Evolutionary conservation across 305 asterid species (phyloP).

Genomic region (Ajuga reptans): DNA sequence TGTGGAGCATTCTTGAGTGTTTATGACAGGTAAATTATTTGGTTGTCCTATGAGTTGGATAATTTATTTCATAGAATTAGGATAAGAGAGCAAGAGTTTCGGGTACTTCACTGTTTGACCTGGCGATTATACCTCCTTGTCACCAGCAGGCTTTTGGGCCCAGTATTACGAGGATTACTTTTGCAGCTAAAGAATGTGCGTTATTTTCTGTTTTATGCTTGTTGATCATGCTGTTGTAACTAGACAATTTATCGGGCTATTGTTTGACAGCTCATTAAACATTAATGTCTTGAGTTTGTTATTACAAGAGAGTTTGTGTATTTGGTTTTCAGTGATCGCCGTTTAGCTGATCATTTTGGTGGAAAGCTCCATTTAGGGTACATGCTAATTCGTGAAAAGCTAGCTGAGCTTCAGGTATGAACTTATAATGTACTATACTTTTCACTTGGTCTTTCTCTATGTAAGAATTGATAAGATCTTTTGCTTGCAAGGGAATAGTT

Average conservation of each 20-base stretch:
- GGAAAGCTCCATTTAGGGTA: constrained; percentile 89
- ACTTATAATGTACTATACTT: neutral
- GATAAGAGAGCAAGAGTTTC: constrained; percentile 36
- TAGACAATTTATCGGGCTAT: constrained; percentile 31
- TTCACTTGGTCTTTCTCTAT: neutral
- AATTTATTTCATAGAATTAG: constrained; percentile 27
- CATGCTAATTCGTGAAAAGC: constrained; percentile 83
- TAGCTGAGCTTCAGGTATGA: constrained; percentile 76
- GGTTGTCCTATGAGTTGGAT: constrained; percentile 3
- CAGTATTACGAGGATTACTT: constrained; percentile 95
- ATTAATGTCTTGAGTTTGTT: constrained; percentile 16
- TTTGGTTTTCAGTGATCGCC: constrained; percentile 68
- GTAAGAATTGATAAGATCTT: neutral
- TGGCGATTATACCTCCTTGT: constrained; percentile 81
- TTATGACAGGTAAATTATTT: constrained; percentile 69
- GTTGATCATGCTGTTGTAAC: constrained; percentile 54
- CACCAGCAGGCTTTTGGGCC: constrained; percentile 98
- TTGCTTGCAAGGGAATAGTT: neutral
- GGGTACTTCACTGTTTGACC: constrained; percentile 61
- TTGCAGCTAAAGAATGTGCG: constrained; percentile 98
- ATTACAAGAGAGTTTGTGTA: constrained; percentile 21
- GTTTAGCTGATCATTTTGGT: constrained; percentile 90
- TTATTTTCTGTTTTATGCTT: constrained; percentile 64
- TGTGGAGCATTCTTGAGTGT: constrained; percentile 92
- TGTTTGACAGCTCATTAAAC: constrained; percentile 10